Base-by-base conservation (phyloP, 2,329 filamentous ascomycete species). In the Sarocladium brachiariae region DNA sequence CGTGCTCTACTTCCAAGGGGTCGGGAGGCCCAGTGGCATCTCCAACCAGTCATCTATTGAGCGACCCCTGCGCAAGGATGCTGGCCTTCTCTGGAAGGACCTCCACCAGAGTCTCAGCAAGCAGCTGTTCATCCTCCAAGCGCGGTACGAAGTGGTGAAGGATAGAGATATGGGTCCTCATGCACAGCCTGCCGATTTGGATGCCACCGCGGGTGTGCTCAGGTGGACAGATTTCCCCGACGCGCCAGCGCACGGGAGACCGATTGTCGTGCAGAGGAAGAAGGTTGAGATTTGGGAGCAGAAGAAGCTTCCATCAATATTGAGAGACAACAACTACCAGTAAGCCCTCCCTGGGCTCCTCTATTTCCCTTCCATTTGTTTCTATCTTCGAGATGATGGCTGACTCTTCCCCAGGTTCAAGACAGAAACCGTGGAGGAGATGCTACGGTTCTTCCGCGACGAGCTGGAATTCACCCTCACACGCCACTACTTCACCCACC, bases 201-300 rank as follows among this genome's bases (percentile, higher is more conserved):
- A 77, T 53, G 57, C 64, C 5, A 60, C 65, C 1, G 65, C 66
- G 0, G 78, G 77, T 16, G 71, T 74, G 3, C 61, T 84, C 52
- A 68, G 75, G 39, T 85, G 79, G 78, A 74, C 69, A 5, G 81
- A 84, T 55, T 70, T 83, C 39, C 81, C 81, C 1, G 81, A 84
- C 54, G 79, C 80, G 14, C 67, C 72, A n/a, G n/a, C n/a, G 1
- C 69, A 69, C 21, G 68, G 68, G 11, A 66, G 70, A n/a, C 69
- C 74, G 10, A 30, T 67, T 46, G 61, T 80, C 30, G 75, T 70
- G 9, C 73, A 79, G 59, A 70, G 78, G 34, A 79, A 77, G 58
- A 76, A 75, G 62, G 68, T 80, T 6, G 78, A 81, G 56, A 73
- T 82, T n/a, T 71, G 73, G 57, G 70, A 74, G 1, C 74, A 77